These are phyloP conservation scores for Emmonsiellopsis sp. DNA, from an alignment of 2,329 filamentous ascomycete species.

Conservation along the genomic window DNA sequence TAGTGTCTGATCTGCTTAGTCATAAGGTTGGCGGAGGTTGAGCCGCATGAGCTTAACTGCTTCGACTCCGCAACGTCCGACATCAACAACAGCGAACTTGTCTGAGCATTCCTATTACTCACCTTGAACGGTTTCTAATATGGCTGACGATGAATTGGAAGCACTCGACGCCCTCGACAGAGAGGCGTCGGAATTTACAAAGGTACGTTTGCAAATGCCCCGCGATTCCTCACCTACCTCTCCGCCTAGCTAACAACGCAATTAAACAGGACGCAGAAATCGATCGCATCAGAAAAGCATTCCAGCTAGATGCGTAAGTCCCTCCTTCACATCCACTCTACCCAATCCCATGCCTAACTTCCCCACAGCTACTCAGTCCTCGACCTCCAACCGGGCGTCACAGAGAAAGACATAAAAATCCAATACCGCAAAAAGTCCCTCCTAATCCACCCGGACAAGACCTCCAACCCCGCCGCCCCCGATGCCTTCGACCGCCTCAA, in stretches of 20 bases:
- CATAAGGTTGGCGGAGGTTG: conserved; percentile 20
- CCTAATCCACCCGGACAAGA: conserved; percentile 97
- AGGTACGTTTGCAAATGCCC: conserved; percentile 43
- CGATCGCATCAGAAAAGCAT: conserved; percentile 83
- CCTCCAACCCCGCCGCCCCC: conserved; percentile 76
- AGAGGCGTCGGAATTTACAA: conserved; percentile 84
- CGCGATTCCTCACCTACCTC: conserved; percentile 1
- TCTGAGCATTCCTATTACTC: neutral
- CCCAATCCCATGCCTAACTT: neutral
- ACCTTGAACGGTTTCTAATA: conserved; percentile 15
- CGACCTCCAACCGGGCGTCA: conserved; percentile 87
- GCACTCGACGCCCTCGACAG: conserved; percentile 70
- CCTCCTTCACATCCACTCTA: neutral
- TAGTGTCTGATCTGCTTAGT: conserved; percentile 20
- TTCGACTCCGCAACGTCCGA: neutral
- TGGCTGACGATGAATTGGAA: conserved; percentile 37
- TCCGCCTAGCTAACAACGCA: conserved; percentile 4
- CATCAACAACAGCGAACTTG: neutral
- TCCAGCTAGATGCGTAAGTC: conserved; percentile 63
- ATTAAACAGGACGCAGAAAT: conserved; percentile 74
- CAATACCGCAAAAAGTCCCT: conserved; percentile 96
- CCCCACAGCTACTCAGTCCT: conserved; percentile 74
- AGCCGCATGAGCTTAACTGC: neutral
- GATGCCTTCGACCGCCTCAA: conserved; percentile 96
- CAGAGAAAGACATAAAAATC: conserved; percentile 91